Evolutionary conservation across 2,329 filamentous ascomycete genomes (phyloP), one percentile per base, ranked within the genome.

Genomic region (Exophiala oligosperma): DNA sequence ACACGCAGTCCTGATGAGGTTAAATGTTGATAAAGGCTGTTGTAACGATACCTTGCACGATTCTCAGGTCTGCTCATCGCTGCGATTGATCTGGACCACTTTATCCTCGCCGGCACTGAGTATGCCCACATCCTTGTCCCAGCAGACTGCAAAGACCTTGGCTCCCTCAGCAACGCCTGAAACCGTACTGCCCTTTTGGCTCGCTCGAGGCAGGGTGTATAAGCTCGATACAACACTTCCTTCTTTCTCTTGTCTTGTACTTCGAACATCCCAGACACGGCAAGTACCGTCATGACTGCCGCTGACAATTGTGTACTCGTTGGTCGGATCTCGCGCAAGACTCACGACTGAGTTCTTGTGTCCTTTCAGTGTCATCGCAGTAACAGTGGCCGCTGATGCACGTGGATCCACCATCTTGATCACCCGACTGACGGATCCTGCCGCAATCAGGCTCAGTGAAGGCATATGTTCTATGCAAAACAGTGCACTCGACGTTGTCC

Each of bases 321-420:
- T 92, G 41, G 84, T 82, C 0, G 84, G 84, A 66, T 85, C 82
- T 9, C 76, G 76, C 11, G 81, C 79, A 40, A 89, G 74, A n/a
- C 77, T 76, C 2, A 85, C 82, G 9, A 88, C 82, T 5, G 80
- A 81, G 77, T 96, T 96, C 59, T 85, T 85, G 76, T 97, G 93
- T 0, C 93, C 93, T 35, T 91, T 84, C 21, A 97, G 84, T n/a
- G 91, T 96, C 86, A 97, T 90, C 41, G 91, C 90, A 9, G 88
- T 85, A 24, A 93, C 89, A 1, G 86, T 83, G 1, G 86, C 83
- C 2, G 91, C 89, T 2, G 87, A 89, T 29, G 85, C 88, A 53
- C 94, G 86, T 2, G 93, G 93, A 73, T 99, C 94, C 65, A 97
- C 84, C n/a, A 99, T 82, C 0, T 91, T 93, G 70, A 99, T 90